Evolutionary conservation across 2,329 filamentous ascomycete genomes (phyloP).

Genomic region (Bertia moriformis): DNA sequence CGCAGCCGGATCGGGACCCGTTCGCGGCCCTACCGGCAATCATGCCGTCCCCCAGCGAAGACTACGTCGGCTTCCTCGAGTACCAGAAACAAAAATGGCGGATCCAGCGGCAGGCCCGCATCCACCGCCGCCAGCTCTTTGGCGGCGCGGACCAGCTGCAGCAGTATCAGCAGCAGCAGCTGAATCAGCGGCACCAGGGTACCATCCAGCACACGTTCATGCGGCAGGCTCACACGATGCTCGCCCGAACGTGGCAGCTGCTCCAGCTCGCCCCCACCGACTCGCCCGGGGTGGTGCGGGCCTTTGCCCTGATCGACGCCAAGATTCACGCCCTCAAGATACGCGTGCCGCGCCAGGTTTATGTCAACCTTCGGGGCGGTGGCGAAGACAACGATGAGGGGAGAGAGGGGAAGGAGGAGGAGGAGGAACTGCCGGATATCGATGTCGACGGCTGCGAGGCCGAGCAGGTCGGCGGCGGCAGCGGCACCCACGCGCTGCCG

Average conservation of each 20-base stretch:
- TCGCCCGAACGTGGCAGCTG: constrained; percentile 87
- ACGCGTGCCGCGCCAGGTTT: constrained; percentile 76
- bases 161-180: no score
- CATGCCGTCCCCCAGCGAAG: constrained; percentile 72
- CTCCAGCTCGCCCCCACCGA: constrained; percentile 74
- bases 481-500: constrained; percentile 79
- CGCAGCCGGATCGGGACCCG: constrained; percentile 50
- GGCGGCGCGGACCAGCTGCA: constrained; percentile 48
- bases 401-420: no score
- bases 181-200: no score
- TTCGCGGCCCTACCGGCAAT: constrained; percentile 67
- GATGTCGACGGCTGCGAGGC: constrained; percentile 74
- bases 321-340: constrained; percentile 82
- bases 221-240: constrained; percentile 79
- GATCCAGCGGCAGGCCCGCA: constrained; percentile 80
- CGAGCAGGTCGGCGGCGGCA: constrained; percentile 86
- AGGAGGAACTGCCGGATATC: constrained; percentile 77
- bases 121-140: constrained; percentile 77
- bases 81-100: constrained; percentile 99
- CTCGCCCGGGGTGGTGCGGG: constrained; percentile 70
- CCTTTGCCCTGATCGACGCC: constrained; percentile 81
- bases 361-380: constrained; percentile 79
- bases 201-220: constrained; percentile 63
- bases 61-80: constrained; percentile 75
- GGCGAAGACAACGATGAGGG: no score